These are phyloP conservation scores for Talaromyces amestolkiae DNA, from an alignment of 2,329 filamentous ascomycete genomes.

Conservation along the genomic window DNA sequence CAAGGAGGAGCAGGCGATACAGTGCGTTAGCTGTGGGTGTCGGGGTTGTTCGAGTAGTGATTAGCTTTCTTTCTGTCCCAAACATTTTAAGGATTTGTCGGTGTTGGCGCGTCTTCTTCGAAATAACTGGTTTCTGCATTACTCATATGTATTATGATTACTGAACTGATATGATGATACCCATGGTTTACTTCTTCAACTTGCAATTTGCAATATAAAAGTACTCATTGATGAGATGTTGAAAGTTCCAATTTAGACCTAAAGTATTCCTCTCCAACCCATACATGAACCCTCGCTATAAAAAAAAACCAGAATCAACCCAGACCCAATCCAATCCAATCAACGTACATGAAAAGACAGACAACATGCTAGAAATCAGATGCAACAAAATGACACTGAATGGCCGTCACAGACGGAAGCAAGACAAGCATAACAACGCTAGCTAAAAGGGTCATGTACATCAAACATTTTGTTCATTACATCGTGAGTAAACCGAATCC, in stretches of 20 bases:
- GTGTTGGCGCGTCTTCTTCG: neutral
- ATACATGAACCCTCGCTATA: neutral
- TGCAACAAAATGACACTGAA: slow-evolving; percentile 20
- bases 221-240: neutral
- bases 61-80: slow-evolving; percentile 38
- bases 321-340: neutral
- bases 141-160: slow-evolving; percentile 15
- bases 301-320: neutral
- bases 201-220: neutral
- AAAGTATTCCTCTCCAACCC: neutral
- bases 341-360: neutral
- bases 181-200: slow-evolving; percentile 6
- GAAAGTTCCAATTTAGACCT: slow-evolving; percentile 4
- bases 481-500: neutral
- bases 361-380: neutral
- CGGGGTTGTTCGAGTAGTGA: slow-evolving; percentile 85
- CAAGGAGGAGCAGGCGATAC: slow-evolving; percentile 84
- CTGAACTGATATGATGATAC: slow-evolving; percentile 11
- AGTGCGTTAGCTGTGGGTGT: slow-evolving; percentile 95
- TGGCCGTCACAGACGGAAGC: slow-evolving; percentile 20
- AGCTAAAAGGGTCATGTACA: slow-evolving; percentile 12
- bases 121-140: neutral
- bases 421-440: slow-evolving; percentile 14
- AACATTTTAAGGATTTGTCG: neutral
- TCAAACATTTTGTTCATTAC: slow-evolving; percentile 16